Evolutionary conservation across 129 eudicot species (phyloP), one percentile per base, ranked within the genome.

Genomic region (Cynara cardunculus): DNA sequence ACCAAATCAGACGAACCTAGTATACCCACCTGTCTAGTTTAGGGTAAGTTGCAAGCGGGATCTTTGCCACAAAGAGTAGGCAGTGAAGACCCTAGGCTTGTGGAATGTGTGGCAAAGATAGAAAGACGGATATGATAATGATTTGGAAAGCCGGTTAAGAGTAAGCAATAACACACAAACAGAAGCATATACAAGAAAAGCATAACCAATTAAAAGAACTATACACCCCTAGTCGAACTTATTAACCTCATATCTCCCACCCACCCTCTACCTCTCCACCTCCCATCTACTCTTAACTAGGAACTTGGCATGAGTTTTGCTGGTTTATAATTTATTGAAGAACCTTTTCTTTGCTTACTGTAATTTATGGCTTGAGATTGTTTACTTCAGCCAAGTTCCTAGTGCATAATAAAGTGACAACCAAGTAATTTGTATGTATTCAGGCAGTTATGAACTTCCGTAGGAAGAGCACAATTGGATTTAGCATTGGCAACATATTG

Each of bases 401-500:
- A 69, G n/a, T 77, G 76, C 70, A 12, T 30, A 79, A 49, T 72
- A 21, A 71, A 30, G 71, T 79, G 16, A 16, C 44, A 28, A 59
- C 75, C 41, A 68, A 78, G 82, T 44, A 68, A 59, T 11, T 49
- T 30, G 56, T 71, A 69, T 75, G 41, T 72, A 74, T 80, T 49
- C 68, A 91, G 98, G 97, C 91, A 13, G 44, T 90, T 66, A 86
- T 94, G 90, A 94, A 94, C 85, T 91, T 90, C 74, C 85, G 73
- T 12, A 87, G 96, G 14, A 91, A 91, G 87, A 94, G 98, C 89
- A 94, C 98, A 7, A 24, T 87, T 72, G 98, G 98, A 62, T 94
- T 91, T 76, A 94, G 98, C 90, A 94, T 94, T 61, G 98, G 98
- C 70, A 90, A 94, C 82, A 92, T 94, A 68, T 81, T 92, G 85